Percentiles rank a stretch among this genome's conserved stretches.
Evolutionary conservation across 371 early-diverging fungal genomes (phyloP).

Genomic region (Fennellomyces sp.): DNA sequence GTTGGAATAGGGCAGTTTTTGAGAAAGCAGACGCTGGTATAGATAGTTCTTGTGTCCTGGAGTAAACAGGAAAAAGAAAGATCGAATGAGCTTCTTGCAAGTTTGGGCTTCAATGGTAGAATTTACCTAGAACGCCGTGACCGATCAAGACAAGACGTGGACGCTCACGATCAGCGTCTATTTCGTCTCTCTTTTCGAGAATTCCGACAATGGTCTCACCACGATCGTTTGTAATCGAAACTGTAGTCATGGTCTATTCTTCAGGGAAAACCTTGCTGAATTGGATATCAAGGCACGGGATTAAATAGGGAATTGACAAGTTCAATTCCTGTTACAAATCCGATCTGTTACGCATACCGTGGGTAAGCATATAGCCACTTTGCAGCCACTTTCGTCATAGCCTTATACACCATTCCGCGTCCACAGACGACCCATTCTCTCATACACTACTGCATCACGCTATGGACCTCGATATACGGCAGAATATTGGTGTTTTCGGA

Average conservation of each 20-base stretch:
- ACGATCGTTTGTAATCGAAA: constrained; percentile 28
- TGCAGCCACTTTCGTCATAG: too few relatives aligned
- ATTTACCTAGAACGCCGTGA: constrained; percentile 44
- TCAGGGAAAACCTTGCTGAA: not conserved
- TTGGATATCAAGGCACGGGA: not conserved
- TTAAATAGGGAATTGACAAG: too few relatives aligned
- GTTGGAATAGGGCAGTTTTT: constrained; percentile 52
- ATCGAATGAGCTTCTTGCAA: not conserved
- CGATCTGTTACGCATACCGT: too few relatives aligned
- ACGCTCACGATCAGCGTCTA: constrained; percentile 11
- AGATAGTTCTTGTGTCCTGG: constrained; percentile 66
- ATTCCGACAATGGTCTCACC: constrained; percentile 47
- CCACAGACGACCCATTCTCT: too few relatives aligned
- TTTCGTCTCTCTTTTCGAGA: constrained; percentile 30
- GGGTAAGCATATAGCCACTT: too few relatives aligned
- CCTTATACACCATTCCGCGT: too few relatives aligned
- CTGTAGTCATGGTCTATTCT: constrained; percentile 7
- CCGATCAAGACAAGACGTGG: constrained; percentile 39
- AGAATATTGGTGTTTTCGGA: not conserved
- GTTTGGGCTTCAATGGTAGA: not conserved
- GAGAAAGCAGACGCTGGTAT: constrained; percentile 58
- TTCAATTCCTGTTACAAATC: too few relatives aligned
- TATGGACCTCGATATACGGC: too few relatives aligned
- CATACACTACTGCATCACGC: too few relatives aligned
- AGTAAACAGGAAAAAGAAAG: not conserved